Evolutionary conservation across 306 rosid species (phyloP).

Genomic region (Rosa persica): DNA sequence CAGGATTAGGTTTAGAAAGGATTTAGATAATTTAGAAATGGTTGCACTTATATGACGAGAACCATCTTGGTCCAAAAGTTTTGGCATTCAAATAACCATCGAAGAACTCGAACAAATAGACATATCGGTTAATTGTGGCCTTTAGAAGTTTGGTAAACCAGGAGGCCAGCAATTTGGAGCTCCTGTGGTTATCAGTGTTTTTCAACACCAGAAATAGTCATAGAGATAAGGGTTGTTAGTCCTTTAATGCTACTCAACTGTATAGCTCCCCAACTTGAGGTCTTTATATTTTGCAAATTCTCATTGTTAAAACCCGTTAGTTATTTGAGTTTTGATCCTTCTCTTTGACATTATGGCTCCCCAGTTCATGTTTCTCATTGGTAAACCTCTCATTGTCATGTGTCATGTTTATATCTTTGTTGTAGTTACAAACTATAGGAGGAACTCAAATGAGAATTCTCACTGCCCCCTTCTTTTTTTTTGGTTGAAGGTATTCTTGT

Average conservation of each 20-base stretch:
- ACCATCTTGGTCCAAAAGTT: too few relatives aligned
- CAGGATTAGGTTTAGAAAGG: too few relatives aligned
- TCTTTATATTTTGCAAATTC: background rate
- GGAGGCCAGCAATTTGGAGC: background rate
- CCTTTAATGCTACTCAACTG: background rate
- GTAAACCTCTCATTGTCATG: background rate
- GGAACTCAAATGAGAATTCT: too few relatives aligned
- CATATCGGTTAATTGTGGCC: too few relatives aligned
- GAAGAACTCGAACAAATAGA: too few relatives aligned
- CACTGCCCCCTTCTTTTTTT: constrained; percentile 6
- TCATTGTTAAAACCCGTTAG: background rate
- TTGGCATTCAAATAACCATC: too few relatives aligned
- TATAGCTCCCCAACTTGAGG: background rate
- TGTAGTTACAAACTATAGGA: too few relatives aligned
- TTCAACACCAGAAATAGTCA: background rate
- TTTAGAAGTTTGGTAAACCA: background rate
- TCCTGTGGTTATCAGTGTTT: background rate
- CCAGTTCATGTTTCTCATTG: background rate
- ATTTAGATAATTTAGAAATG: too few relatives aligned
- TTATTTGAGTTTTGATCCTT: background rate
- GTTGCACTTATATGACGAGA: too few relatives aligned
- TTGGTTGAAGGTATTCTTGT: too few relatives aligned
- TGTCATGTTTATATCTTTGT: too few relatives aligned
- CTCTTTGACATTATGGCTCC: constrained; percentile 4
- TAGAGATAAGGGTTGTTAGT: background rate